phyloP scores from a whole-genome alignment of 2,329 filamentous ascomycete genomes.

The Fusarium xyrophilum region DNA sequence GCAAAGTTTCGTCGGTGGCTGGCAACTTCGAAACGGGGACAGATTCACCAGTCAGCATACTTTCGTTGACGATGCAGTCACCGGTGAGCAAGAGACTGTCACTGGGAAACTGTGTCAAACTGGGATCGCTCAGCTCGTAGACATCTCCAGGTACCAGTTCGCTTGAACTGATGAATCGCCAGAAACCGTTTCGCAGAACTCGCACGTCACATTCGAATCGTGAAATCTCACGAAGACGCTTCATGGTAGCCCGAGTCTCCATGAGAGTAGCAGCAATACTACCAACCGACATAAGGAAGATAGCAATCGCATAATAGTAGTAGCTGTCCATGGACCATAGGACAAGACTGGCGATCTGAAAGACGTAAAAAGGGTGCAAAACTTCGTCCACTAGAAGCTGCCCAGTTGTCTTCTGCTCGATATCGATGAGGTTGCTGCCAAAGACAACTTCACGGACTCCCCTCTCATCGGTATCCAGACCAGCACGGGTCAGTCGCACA shows the following conservation, averaged over 20 bases:
- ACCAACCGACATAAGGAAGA: slow-evolving; percentile 91
- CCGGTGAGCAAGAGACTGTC: slow-evolving; percentile 91
- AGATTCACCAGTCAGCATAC: slow-evolving; percentile 97
- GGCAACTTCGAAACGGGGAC: slow-evolving; percentile 95
- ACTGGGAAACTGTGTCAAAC: slow-evolving; percentile 84
- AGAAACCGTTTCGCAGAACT: slow-evolving; percentile 93
- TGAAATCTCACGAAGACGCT: slow-evolving; percentile 86
- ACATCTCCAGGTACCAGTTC: slow-evolving; percentile 95
- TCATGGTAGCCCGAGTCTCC: slow-evolving; percentile 93
- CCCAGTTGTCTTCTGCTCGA: slow-evolving; percentile 83
- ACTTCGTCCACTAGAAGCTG: slow-evolving; percentile 92
- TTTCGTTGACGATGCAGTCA: slow-evolving; percentile 98
- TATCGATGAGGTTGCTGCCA: slow-evolving; percentile 88
- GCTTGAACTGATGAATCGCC: slow-evolving; percentile 84
- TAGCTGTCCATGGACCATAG: slow-evolving; percentile 97
- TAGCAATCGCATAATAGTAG: slow-evolving; percentile 96
- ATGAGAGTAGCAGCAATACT: slow-evolving; percentile 89
- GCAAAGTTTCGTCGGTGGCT: slow-evolving; percentile 80
- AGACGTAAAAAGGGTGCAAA: slow-evolving; percentile 98
- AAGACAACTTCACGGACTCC: slow-evolving; percentile 84
- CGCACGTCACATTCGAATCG: slow-evolving; percentile 94
- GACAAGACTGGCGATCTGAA: slow-evolving; percentile 91
- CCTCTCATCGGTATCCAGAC: slow-evolving; percentile 89
- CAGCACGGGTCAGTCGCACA: slow-evolving; percentile 74
- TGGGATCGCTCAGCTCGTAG: slow-evolving; percentile 95